phyloP scores from a whole-genome alignment of 1,284 basidiomycete species.

The Tilletia walkeri region DNA sequence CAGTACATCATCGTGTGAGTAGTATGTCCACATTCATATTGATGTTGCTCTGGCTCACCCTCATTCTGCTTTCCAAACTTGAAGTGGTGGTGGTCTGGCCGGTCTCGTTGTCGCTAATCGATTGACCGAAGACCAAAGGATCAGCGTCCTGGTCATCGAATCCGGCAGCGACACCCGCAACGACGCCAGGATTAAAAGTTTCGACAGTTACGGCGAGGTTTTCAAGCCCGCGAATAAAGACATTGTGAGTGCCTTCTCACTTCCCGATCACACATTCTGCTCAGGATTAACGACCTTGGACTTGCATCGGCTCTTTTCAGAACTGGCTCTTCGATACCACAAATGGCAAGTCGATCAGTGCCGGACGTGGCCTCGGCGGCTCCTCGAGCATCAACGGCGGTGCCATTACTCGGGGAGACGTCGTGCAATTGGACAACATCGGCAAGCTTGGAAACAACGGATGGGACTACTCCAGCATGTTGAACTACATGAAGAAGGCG shows the following conservation, averaged over 20 bases:
- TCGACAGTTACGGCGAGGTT: slow-evolving; percentile 53
- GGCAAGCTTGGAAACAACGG: slow-evolving; percentile 58
- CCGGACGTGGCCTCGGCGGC: slow-evolving; percentile 66
- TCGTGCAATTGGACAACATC: slow-evolving; percentile 13
- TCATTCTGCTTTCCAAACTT: not conserved
- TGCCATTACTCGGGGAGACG: slow-evolving; percentile 57
- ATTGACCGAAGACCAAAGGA: slow-evolving; percentile 53
- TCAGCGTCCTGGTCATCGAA: slow-evolving; percentile 51
- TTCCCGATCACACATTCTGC: not conserved
- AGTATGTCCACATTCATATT: not conserved
- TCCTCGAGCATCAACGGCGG: slow-evolving; percentile 66
- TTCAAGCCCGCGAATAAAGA: slow-evolving; percentile 45
- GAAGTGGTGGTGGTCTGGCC: slow-evolving; percentile 41
- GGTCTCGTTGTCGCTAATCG: slow-evolving; percentile 55
- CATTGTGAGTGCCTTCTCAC: not conserved
- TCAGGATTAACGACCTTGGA: not conserved
- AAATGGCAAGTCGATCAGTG: slow-evolving; percentile 58
- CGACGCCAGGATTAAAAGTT: slow-evolving; percentile 27
- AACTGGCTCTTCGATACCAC: slow-evolving; percentile 62
- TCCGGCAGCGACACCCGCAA: slow-evolving; percentile 44
- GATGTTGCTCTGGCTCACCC: not conserved
- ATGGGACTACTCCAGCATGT: slow-evolving; percentile 66
- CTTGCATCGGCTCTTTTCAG: slow-evolving; percentile 56
- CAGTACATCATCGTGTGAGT: slow-evolving; percentile 14
- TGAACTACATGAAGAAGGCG: slow-evolving; percentile 63